Base-by-base conservation (phyloP, 768 basidiomycete genomes). In the Suillus sp. region DNA sequence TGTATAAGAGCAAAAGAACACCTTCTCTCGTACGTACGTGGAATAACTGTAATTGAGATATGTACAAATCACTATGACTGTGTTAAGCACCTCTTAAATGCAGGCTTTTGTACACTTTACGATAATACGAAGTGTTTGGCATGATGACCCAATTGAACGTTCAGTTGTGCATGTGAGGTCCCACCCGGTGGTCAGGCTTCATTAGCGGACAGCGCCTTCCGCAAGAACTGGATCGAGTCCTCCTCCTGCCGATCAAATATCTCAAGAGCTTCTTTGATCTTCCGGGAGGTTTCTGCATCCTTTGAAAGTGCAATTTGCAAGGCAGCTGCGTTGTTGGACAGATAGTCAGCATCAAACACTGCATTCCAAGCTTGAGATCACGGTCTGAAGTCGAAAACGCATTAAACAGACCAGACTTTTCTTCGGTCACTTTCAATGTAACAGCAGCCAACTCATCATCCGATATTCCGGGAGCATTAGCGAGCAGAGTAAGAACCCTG, bases 181-280 rank as follows among this genome's bases (percentile, higher is more conserved):
- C 32, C 4, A 32, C 30, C 47, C n/a, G n/a, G n/a, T 27, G 18
- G 50, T 55, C 22, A 56, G 45, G 40, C 60, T 64, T 47, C 11
- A 16, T 58, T 27, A 20, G 25, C 27, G 2, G 50, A 54, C 42
- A 61, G 10, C 50, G 9, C 53, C 35, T 35, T 65, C 18, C 68
- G 66, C 35, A 74, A 64, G 42, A 74, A 61, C 30, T 74, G 74
- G 70, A 74, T 79, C 42, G 78, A 78, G 66, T 78, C 77, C 61
- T 62, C 68, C 70, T 85, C 84, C 65, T 72, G 78, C 65, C 78
- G 77, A 1, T 69, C 78, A 64, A 84, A 83, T 22, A 82, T 77
- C 54, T 68, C 64, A 54, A 84, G 67, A 22, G 84, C 83, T 65
- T 84, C 83, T 13, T 71, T 63, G 40, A 84, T 70, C 66, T 81